phyloP scores from a whole-genome alignment of 2,329 filamentous ascomycete genomes.

The Aspergillus luchuensis region DNA sequence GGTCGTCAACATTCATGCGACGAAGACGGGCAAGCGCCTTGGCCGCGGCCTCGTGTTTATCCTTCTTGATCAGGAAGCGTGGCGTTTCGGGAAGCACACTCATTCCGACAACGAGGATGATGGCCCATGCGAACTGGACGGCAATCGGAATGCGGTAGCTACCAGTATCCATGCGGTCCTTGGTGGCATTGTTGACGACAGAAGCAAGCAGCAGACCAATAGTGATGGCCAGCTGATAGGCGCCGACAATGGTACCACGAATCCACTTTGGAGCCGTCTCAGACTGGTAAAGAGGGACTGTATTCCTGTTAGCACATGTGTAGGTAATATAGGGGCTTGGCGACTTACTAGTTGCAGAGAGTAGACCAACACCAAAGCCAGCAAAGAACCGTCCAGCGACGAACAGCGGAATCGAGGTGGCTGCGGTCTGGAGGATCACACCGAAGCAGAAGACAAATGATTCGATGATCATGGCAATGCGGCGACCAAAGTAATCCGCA shows the following conservation, averaged over 20 bases:
- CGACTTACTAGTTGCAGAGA: conserved; percentile 71
- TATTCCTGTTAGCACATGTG: conserved; percentile 9
- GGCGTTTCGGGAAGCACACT: conserved; percentile 79
- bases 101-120: conserved; percentile 72
- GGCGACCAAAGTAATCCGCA: conserved; percentile 43
- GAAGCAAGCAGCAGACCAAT: conserved; percentile 73
- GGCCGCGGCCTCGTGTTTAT: conserved; percentile 65
- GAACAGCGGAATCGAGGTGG: conserved; percentile 35
- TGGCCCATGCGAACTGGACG: conserved; percentile 76
- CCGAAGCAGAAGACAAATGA: conserved; percentile 38
- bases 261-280: conserved; percentile 74
- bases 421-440: conserved; percentile 36
- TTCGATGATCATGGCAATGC: conserved; percentile 46
- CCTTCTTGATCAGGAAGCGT: conserved; percentile 79
- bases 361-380: conserved; percentile 69
- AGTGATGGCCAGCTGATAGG: conserved; percentile 80
- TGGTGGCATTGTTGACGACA: conserved; percentile 70
- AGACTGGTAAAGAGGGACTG: conserved; percentile 70
- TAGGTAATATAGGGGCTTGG: neutral
- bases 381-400: conserved; percentile 55
- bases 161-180: conserved; percentile 62
- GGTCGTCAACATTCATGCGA: conserved; percentile 66
- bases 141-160: conserved; percentile 78
- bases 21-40: conserved; percentile 66
- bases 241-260: conserved; percentile 72